phyloP scores from a whole-genome alignment of 352 stramenopile genomes.

The Globisporangium orthogonon region DNA sequence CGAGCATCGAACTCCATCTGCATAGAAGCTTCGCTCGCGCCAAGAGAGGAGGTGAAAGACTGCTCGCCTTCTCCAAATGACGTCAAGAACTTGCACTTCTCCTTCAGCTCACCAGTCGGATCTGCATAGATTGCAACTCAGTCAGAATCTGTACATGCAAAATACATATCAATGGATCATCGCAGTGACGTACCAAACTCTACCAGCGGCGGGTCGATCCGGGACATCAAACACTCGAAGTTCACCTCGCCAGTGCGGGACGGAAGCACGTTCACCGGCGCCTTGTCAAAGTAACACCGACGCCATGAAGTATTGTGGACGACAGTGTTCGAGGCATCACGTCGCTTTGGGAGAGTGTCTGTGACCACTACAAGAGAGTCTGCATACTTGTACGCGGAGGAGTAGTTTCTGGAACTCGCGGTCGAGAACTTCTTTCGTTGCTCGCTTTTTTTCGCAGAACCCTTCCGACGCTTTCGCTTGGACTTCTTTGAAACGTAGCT shows the following conservation, averaged over 20 bases:
- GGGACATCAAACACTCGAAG: conserved; percentile 16
- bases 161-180: not conserved
- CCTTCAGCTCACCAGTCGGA: conserved; percentile 27
- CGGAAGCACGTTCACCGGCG: conserved; percentile 26
- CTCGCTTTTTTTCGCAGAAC: conserved; percentile 10
- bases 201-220: conserved; percentile 25
- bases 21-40: conserved; percentile 8
- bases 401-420: conserved; percentile 2
- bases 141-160: not conserved
- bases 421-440: conserved; percentile 10
- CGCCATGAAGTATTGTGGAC: conserved; percentile 43
- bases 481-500: not conserved
- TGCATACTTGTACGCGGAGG: conserved; percentile 11
- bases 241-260: conserved; percentile 9
- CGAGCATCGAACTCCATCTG: conserved; percentile 47
- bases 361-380: conserved; percentile 15
- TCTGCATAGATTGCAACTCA: conserved; percentile 20
- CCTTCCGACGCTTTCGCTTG: conserved; percentile 10
- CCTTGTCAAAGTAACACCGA: conserved; percentile 30
- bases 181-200: conserved; percentile 27
- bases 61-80: conserved; percentile 38
- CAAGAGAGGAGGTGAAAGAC: conserved; percentile 19
- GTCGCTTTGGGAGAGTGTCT: conserved; percentile 22
- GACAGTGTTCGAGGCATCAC: conserved; percentile 29
- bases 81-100: conserved; percentile 37